Conservation (phyloP, 2,329 filamentous ascomycete species). For the Endocalyx cinctus region DNA sequence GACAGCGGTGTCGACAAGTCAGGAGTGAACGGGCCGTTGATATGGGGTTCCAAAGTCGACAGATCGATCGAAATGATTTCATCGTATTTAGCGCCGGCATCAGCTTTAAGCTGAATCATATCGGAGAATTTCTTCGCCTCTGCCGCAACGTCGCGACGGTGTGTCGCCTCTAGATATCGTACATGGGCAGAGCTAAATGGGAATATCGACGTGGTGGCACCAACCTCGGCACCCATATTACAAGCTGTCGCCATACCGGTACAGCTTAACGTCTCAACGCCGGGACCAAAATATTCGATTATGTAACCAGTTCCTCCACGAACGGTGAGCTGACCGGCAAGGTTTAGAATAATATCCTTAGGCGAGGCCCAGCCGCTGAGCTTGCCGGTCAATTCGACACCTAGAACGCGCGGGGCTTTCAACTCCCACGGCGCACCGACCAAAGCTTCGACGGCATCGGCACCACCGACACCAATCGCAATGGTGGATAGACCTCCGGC, state of each 20-base stretch:
- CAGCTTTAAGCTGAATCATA: conserved; percentile 63
- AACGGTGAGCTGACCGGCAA: conserved; percentile 87
- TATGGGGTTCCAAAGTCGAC: conserved; percentile 84
- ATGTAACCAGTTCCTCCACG: conserved; percentile 91
- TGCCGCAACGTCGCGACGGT: conserved; percentile 68
- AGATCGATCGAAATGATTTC: conserved; percentile 87
- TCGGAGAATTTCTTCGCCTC: conserved; percentile 51
- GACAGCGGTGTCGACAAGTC: conserved; percentile 92
- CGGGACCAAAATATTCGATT: conserved; percentile 89
- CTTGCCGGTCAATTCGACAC: conserved; percentile 77
- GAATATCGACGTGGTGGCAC: conserved; percentile 93
- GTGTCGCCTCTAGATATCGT: conserved; percentile 81
- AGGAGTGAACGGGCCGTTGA: conserved; percentile 96
- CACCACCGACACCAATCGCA: conserved; percentile 94
- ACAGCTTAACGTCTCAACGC: conserved; percentile 81
- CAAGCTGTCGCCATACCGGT: conserved; percentile 91
- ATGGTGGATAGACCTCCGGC: conserved; percentile 91
- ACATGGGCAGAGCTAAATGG: conserved; percentile 82
- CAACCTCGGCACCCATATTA: conserved; percentile 89
- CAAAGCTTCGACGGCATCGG: conserved; percentile 93
- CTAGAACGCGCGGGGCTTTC: conserved; percentile 86
- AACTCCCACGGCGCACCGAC: conserved; percentile 97
- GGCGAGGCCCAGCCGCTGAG: conserved; percentile 88
- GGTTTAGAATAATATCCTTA: conserved; percentile 89
- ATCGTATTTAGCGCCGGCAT: conserved; percentile 81